Evolutionary conservation across 352 stramenopile species (phyloP), one percentile per base, ranked within the genome.

Genomic region (Phytophthora crassamura): DNA sequence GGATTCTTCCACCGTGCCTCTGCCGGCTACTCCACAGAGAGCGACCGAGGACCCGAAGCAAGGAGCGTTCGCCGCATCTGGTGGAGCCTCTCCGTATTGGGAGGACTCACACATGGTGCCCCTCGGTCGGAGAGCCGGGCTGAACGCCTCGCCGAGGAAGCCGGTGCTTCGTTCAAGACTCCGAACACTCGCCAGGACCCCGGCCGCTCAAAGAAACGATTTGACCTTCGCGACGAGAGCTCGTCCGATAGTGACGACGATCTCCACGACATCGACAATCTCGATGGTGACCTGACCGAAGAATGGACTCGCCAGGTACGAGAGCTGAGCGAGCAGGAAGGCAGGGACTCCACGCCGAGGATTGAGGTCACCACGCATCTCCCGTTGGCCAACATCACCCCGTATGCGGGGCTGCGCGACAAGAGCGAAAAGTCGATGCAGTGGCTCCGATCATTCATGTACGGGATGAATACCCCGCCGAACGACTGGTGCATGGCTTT

Each of bases 401-500:
- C 42, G 7, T 60, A 40, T 16, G 5, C 14, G 5, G 52, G 32
- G 7, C 25, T 10, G 20, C 25, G 52, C n/a, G 20, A 56, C 35
- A 40, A 42, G 40, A 42, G 16, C n/a, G 52, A 60, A 25, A 34
- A 32, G 16, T 60, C 52, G 2, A 60, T 60, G 12, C 40, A 51
- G 40, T 60, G 52, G 52, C 15, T 60, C 5, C 15, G 41, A 18
- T 9, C 39, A 3, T 60, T 60, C 9, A 34, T 60, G 22, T 25
- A 25, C 22, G 22, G 22, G 22, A 25, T 25, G 22, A 25, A 25
- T 25, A 25, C 22, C 2, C 22, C 22, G 22, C 22, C 22, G 22
- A 25, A 25, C 22, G 22, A 25, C 22, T 25, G 22, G 22, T 25
- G 22, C 22, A 25, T 25, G 22, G 3, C 22, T 3, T 25, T 25